These are phyloP conservation scores for Rossbeevera mucosa DNA, from an alignment of 768 basidiomycete species.

Conservation along the genomic window DNA sequence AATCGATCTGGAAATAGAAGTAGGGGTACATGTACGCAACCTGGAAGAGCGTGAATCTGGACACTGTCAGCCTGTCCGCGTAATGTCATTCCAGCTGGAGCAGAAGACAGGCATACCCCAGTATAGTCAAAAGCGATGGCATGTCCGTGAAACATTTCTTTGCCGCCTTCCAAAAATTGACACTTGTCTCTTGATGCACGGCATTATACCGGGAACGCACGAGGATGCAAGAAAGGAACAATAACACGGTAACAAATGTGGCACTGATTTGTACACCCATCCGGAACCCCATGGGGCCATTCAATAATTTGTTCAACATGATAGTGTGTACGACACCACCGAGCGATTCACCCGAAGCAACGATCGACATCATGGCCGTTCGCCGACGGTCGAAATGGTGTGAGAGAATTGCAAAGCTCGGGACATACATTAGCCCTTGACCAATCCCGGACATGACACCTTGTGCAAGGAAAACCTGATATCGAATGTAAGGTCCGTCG, in stretches of 20 bases:
- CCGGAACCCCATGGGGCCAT: slow-evolving; percentile 43
- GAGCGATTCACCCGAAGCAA: slow-evolving; percentile 44
- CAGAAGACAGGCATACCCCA: slow-evolving; percentile 13
- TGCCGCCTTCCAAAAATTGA: slow-evolving; percentile 14
- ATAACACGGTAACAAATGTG: slow-evolving; percentile 33
- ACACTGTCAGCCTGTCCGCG: background rate
- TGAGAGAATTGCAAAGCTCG: slow-evolving; percentile 38
- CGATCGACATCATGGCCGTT: slow-evolving; percentile 42
- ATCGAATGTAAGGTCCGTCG: background rate
- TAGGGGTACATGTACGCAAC: slow-evolving; percentile 45
- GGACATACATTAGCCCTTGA: slow-evolving; percentile 42
- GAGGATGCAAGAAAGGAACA: slow-evolving; percentile 36
- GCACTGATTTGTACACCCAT: slow-evolving; percentile 38
- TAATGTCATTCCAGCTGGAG: background rate
- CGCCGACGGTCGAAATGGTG: slow-evolving; percentile 43
- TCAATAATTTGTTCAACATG: slow-evolving; percentile 48
- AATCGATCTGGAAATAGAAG: slow-evolving; percentile 56
- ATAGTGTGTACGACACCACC: slow-evolving; percentile 57
- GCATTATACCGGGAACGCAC: slow-evolving; percentile 32
- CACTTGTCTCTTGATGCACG: background rate
- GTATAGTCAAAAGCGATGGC: slow-evolving; percentile 23
- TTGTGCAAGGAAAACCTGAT: slow-evolving; percentile 42
- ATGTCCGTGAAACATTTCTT: slow-evolving; percentile 23
- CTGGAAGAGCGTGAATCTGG: slow-evolving; percentile 30
- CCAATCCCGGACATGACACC: slow-evolving; percentile 41